phyloP scores from a whole-genome alignment of 257 asterid genomes.

The Nicotiana attenuata region DNA sequence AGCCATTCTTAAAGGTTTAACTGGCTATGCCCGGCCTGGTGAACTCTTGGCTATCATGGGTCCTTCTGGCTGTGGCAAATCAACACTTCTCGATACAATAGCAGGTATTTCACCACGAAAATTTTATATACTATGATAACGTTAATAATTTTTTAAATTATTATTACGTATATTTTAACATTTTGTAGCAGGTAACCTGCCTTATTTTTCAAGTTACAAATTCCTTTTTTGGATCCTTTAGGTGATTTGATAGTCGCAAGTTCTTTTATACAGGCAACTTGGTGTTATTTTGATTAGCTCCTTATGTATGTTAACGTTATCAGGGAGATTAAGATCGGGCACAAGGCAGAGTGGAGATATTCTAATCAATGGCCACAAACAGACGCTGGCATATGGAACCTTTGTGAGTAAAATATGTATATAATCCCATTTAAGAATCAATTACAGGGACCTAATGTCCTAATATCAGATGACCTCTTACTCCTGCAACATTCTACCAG shows the following conservation, averaged over 20 bases:
- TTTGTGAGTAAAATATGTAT: background rate
- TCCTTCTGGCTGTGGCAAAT: constrained; percentile 19
- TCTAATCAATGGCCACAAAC: constrained; percentile 20
- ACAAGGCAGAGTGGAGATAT: constrained; percentile 23
- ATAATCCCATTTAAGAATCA: background rate
- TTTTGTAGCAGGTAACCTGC: too few species aligned
- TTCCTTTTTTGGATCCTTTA: background rate
- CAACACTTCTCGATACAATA: constrained; percentile 12
- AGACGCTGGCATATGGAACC: constrained; percentile 16
- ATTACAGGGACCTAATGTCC: background rate
- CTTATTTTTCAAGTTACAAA: too few species aligned
- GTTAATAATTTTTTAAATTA: background rate
- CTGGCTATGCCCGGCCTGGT: constrained; percentile 12
- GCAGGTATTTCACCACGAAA: background rate
- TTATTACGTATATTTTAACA: background rate
- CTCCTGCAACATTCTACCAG: too few species aligned
- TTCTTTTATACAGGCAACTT: background rate
- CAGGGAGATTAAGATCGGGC: constrained; percentile 20
- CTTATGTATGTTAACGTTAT: background rate
- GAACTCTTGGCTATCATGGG: constrained; percentile 16
- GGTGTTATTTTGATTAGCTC: background rate
- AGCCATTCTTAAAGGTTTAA: constrained; percentile 13
- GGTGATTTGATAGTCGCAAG: background rate
- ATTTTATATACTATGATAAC: background rate
- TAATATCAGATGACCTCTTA: background rate